These are phyloP conservation scores for Ustilago loliicola DNA, from an alignment of 1,284 basidiomycete genomes.

Conservation along the genomic window DNA sequence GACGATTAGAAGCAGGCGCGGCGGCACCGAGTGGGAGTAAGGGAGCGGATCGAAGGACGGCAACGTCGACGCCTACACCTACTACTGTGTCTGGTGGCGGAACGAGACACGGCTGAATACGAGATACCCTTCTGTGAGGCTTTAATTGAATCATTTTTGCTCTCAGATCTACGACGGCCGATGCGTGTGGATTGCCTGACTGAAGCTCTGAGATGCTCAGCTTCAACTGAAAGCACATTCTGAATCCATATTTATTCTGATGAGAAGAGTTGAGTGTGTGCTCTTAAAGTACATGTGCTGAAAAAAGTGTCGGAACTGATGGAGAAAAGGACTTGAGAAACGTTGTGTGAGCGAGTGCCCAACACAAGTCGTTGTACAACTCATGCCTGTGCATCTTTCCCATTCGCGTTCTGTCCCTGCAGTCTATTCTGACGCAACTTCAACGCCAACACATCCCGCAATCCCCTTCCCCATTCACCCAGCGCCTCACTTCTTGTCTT, in stretches of 20 bases:
- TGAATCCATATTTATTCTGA: not conserved
- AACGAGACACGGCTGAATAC: not conserved
- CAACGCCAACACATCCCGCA: conserved; percentile 51
- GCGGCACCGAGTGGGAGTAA: not conserved
- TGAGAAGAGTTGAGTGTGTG: not conserved
- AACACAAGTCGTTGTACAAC: not conserved
- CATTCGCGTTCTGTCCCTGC: not conserved
- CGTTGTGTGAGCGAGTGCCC: too few species aligned
- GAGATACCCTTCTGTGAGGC: not conserved
- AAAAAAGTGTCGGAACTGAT: not conserved
- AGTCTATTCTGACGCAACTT: conserved; percentile 39
- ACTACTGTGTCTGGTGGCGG: not conserved
- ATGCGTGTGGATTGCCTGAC: not conserved
- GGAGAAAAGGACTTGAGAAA: too few species aligned
- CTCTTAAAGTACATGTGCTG: not conserved
- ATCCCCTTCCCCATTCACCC: conserved; percentile 61
- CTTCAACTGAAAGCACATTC: not conserved
- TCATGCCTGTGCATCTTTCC: not conserved
- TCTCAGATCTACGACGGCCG: not conserved
- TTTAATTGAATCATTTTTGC: not conserved
- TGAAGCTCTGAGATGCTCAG: not conserved
- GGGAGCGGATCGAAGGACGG: conserved; percentile 3
- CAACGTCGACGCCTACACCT: conserved; percentile 24
- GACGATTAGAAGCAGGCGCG: conserved; percentile 23
- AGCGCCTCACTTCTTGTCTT: conserved; percentile 57